Evolutionary conservation across 1,284 basidiomycete genomes (phyloP), one percentile per base, ranked within the genome.

Genomic region (Naganishia albida): DNA sequence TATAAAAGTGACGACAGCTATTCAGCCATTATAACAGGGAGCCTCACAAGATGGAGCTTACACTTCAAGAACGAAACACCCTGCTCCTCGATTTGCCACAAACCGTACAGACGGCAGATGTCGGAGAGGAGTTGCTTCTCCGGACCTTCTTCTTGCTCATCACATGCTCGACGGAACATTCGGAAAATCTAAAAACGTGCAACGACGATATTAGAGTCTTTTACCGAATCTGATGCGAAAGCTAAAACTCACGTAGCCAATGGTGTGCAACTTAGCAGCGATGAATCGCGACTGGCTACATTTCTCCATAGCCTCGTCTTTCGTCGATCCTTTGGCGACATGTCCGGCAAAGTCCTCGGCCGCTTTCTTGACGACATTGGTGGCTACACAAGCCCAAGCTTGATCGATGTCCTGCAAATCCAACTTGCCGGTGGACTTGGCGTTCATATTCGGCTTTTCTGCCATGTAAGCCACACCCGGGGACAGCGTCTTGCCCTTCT

Each of bases 51-150:
- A 8, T 34, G 1, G 2, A 8, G 73, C 75, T 72, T 64, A 78
- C 79, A 80, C 70, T 82, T 81, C 71, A 85, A 76, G 78, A 84
- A 84, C 71, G 80, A 80, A 38, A 79, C 81, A 51, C 81, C 82
- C 74, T 83, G 82, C 78, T 84, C 83, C 72, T 85, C 83, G 70
- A 84, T 80, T 72, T 82, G 80, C 82, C 83, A 84, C 15, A 83
- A 74, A n/a, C 82, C 81, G 69, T 82, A 83, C 44, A 82, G 70
- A 56, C 71, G 70, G 63, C 77, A 78, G 44, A 80, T 72, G 7
- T 73, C 77, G 57, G 71, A 65, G 55, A 81, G 69, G 34, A 77
- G 72, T 28, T 78, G 75, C 52, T 72, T 76, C 70, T 78, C 76
- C 1, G 72, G 67, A 15, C 72, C 69, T 34, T 73, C 66, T 2